phyloP scores from a whole-genome alignment of 306 rosid species.

The Dalbergia cochinchinensis region DNA sequence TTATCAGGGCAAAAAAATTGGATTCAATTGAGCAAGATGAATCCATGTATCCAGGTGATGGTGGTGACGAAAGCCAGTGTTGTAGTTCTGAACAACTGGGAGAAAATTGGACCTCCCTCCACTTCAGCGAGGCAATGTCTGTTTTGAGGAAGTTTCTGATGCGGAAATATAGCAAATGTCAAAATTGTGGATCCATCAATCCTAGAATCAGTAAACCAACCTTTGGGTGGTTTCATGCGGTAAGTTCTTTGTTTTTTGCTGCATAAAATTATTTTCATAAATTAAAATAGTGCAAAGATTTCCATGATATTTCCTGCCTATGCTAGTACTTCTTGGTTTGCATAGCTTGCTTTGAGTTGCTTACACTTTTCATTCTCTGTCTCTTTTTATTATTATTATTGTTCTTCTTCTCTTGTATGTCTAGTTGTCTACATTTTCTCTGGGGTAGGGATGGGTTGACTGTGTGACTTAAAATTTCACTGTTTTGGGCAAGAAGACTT shows the following conservation, averaged over 20 bases:
- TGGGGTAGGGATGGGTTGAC: neutral
- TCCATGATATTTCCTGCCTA: neutral
- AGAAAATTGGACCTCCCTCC: conserved; percentile 79
- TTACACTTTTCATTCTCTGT: neutral
- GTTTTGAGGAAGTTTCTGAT: conserved; percentile 58
- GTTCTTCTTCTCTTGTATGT: neutral
- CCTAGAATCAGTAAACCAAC: conserved; percentile 75
- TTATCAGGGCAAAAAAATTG: conserved; percentile 63
- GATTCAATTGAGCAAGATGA: conserved; percentile 45
- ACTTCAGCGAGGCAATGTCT: conserved; percentile 76
- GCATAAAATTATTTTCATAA: conserved; percentile 34
- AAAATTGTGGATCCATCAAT: conserved; percentile 51
- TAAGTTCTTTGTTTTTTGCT: conserved; percentile 47
- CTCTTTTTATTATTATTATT: neutral
- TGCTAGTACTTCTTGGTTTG: conserved; percentile 1
- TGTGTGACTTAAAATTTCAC: neutral
- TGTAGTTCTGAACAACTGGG: conserved; percentile 41
- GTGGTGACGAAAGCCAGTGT: conserved; percentile 39
- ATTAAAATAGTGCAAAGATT: conserved; percentile 9
- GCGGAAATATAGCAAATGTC: conserved; percentile 49
- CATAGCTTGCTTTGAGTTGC: conserved; percentile 23
- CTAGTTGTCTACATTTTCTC: neutral
- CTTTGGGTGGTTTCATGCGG: conserved; percentile 87
- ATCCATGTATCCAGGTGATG: conserved; percentile 37
- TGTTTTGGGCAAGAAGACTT: neutral